These are phyloP conservation scores for Malus sieversii DNA, from an alignment of 306 rosid genomes.

Conservation along the genomic window DNA sequence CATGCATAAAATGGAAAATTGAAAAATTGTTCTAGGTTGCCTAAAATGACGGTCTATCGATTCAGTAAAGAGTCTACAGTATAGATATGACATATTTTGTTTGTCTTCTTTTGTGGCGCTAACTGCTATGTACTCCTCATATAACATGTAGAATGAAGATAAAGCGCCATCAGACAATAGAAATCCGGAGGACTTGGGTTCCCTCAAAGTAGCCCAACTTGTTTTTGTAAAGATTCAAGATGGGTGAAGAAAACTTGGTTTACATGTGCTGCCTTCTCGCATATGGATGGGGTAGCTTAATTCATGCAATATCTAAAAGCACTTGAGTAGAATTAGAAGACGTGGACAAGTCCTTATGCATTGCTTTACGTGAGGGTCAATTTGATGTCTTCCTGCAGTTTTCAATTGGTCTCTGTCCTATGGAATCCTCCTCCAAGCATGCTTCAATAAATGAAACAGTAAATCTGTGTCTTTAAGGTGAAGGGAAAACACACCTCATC, in stretches of 20 bases:
- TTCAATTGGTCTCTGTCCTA: background rate
- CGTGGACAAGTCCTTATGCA: background rate
- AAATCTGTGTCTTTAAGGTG: background rate
- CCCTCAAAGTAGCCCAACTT: background rate
- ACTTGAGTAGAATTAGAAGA: background rate
- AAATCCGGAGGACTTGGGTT: background rate
- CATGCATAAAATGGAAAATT: background rate
- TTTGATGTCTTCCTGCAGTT: background rate
- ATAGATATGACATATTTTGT: background rate
- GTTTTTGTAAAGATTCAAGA: background rate
- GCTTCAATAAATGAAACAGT: background rate
- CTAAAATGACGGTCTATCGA: background rate
- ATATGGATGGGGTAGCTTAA: background rate
- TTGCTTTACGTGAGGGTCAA: background rate
- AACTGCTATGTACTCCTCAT: background rate
- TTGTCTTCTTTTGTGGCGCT: background rate
- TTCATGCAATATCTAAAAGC: background rate
- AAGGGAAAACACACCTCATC: slow-evolving; percentile 56
- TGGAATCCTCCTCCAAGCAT: background rate
- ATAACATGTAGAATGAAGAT: background rate
- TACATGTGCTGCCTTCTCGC: background rate
- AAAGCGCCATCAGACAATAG: background rate
- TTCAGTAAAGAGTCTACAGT: background rate
- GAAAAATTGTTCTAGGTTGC: background rate
- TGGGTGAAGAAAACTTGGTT: background rate